Percentiles rank a stretch among this genome's conserved stretches.
Evolutionary conservation across 352 stramenopile genomes (phyloP).

Genomic region (Phytopythium helicoides): DNA sequence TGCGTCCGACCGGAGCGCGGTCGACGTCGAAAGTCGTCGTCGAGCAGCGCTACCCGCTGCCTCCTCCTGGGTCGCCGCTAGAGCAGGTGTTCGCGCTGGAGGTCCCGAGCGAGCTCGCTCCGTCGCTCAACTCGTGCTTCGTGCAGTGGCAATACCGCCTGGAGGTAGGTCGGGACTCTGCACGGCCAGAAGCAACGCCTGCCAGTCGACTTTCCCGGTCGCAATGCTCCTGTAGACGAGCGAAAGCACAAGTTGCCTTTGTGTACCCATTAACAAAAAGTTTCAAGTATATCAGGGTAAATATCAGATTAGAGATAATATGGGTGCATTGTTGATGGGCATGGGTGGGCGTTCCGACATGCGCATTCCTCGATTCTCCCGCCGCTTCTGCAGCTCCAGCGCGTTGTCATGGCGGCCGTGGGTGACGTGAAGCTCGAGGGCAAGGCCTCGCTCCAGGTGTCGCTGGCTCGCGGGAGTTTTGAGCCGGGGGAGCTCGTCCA

Average conservation of each 20-base stretch:
- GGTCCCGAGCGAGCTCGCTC: not conserved
- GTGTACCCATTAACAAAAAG: too few species aligned
- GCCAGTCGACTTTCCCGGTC: constrained; percentile 2
- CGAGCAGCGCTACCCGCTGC: not conserved
- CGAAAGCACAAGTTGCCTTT: too few species aligned
- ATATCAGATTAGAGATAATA: too few species aligned
- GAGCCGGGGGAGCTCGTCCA: constrained; percentile 23
- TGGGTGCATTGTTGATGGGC: too few species aligned
- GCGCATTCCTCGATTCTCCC: not conserved
- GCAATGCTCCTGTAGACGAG: not conserved
- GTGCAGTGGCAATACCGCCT: constrained; percentile 7
- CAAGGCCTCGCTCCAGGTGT: constrained; percentile 25
- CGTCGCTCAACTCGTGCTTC: constrained; percentile 8
- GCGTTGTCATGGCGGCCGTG: not conserved
- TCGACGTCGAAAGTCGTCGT: not conserved
- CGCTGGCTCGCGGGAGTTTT: constrained; percentile 21
- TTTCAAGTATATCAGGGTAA: too few species aligned
- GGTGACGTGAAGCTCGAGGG: constrained; percentile 5
- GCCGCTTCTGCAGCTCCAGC: not conserved
- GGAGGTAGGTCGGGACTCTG: not conserved
- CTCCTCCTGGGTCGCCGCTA: not conserved
- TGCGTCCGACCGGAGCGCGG: not conserved
- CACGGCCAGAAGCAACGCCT: not conserved
- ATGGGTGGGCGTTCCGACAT: too few species aligned
- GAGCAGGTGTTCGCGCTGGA: constrained; percentile 1